A percentile compares a stretch with the other conserved stretches of the same genome.
Conservation (phyloP, 257 asterid genomes). For the Solanum sitiens region DNA sequence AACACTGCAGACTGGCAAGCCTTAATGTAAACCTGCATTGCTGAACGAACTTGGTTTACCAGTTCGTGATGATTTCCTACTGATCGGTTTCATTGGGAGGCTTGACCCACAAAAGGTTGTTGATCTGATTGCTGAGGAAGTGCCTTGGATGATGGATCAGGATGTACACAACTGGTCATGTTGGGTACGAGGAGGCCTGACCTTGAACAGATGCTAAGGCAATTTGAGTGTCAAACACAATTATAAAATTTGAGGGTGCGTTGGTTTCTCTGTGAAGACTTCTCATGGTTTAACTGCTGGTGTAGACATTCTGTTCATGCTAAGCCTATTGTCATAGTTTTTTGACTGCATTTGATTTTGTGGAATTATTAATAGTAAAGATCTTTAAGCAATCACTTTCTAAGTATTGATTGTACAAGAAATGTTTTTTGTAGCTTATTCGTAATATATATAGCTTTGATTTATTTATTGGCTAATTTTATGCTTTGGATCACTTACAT, state of each 20-base stretch:
- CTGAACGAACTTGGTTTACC: constrained; percentile 87
- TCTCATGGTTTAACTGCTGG: constrained; percentile 92
- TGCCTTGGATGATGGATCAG: constrained; percentile 90
- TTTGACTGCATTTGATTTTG: too few species aligned
- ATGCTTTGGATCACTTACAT: too few species aligned
- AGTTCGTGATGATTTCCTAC: constrained; percentile 40
- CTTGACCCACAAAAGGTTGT: constrained; percentile 89
- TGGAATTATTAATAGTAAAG: too few species aligned
- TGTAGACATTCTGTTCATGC: constrained; percentile 76
- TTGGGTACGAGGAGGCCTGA: constrained; percentile 80
- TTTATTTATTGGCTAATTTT: too few species aligned
- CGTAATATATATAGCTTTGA: too few species aligned
- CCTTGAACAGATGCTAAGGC: constrained; percentile 68
- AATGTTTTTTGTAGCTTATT: too few species aligned
- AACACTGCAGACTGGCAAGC: constrained; percentile 53
- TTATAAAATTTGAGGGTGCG: constrained; percentile 74
- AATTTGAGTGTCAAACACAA: constrained; percentile 49
- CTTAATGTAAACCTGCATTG: constrained; percentile 75
- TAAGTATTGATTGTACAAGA: too few species aligned
- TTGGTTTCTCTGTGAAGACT: constrained; percentile 76
- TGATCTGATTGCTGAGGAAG: constrained; percentile 76
- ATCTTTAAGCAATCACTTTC: too few species aligned
- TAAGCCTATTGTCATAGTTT: too few species aligned
- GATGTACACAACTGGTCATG: constrained; percentile 89
- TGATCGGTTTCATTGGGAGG: constrained; percentile 87